phyloP scores from a whole-genome alignment of 768 basidiomycete species.

The Paxillus ammoniavirescens region DNA sequence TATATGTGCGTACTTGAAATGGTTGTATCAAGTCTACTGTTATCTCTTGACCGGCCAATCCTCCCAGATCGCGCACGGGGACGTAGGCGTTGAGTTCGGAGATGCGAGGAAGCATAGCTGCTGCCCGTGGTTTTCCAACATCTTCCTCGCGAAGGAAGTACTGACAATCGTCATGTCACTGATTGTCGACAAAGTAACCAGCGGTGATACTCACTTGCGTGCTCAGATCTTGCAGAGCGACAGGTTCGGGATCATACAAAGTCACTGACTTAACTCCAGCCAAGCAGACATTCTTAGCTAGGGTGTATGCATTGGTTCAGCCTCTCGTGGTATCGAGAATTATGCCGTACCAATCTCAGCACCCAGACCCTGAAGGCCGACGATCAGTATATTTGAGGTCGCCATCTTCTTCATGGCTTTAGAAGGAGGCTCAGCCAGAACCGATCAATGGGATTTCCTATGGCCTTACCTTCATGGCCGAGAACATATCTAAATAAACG shows the following conservation, averaged over 20 bases:
- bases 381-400: conserved; percentile 88
- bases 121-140: conserved; percentile 83
- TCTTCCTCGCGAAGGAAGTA: conserved; percentile 92
- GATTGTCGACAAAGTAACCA: not conserved
- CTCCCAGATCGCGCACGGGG: conserved; percentile 85
- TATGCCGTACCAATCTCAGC: conserved; percentile 81
- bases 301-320: conserved; percentile 16
- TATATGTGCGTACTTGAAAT: conserved; percentile 69
- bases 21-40: conserved; percentile 78
- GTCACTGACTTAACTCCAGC: conserved; percentile 98
- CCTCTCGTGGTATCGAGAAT: not conserved
- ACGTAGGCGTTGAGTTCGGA: conserved; percentile 96
- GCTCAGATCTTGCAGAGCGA: conserved; percentile 85
- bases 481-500: conserved; percentile 74
- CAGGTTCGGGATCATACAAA: conserved; percentile 89
- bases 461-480: conserved; percentile 81
- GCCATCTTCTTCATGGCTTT: conserved; percentile 99
- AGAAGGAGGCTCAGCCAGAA: conserved; percentile 15
- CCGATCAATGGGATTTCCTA: not conserved
- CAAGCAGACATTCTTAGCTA: conserved; percentile 89
- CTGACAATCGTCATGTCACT: conserved; percentile 40
- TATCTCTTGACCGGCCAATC: conserved; percentile 72
- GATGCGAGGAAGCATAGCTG: conserved; percentile 82
- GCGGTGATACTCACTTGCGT: conserved; percentile 63
- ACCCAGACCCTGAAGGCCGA: conserved; percentile 89